Evolutionary conservation across 176 grass and related monocot genomes (phyloP).

Genomic region (Cenchrus purpureus): DNA sequence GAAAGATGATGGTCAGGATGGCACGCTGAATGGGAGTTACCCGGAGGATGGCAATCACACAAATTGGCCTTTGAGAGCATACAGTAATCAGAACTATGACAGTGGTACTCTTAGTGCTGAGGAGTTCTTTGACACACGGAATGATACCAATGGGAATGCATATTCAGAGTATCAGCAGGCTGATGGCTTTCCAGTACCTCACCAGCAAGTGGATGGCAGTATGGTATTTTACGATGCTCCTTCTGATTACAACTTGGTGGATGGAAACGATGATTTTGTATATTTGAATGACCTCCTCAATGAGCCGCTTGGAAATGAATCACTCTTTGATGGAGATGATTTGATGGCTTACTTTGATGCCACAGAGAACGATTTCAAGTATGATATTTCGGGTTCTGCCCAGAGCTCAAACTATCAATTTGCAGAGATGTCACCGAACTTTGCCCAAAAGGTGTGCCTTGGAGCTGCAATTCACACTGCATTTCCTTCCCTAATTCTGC

Average conservation of each 20-base stretch:
- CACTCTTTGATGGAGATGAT: constrained; percentile 54
- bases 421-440: constrained; percentile 29
- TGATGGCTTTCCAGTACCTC: constrained; percentile 37
- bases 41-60: constrained; percentile 35
- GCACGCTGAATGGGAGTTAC: constrained; percentile 32
- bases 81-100: constrained; percentile 52
- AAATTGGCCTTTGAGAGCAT: constrained; percentile 54
- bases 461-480: neutral
- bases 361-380: constrained; percentile 59
- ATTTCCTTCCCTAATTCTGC: neutral
- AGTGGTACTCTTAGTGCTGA: constrained; percentile 53
- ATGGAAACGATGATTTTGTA: constrained; percentile 39
- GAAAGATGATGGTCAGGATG: constrained; percentile 51
- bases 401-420: constrained; percentile 31
- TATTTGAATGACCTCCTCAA: constrained; percentile 55
- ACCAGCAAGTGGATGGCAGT: constrained; percentile 38
- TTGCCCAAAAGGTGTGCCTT: constrained; percentile 59
- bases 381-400: constrained; percentile 41
- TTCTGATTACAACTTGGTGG: constrained; percentile 30
- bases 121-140: constrained; percentile 59
- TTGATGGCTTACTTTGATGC: constrained; percentile 70
- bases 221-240: constrained; percentile 56
- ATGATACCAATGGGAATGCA: constrained; percentile 37
- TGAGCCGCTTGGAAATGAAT: constrained; percentile 26
- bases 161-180: constrained; percentile 41